Evolutionary conservation across 805 yeast species (phyloP).

Genomic region (Metschnikowia henanensis): DNA sequence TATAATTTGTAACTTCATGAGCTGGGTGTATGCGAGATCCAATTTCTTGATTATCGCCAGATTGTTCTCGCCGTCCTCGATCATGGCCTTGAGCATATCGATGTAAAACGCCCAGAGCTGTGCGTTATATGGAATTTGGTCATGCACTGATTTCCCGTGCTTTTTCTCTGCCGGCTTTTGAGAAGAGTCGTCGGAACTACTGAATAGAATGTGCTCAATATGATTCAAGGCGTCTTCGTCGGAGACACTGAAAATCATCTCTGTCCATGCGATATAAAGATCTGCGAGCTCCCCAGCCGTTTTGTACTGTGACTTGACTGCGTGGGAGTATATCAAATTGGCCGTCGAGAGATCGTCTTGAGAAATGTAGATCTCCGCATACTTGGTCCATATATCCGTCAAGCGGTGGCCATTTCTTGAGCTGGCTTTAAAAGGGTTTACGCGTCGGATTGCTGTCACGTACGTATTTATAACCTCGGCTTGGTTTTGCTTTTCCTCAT

Average conservation of each 20-base stretch:
- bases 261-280: constrained; percentile 77
- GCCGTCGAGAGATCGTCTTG: constrained; percentile 59
- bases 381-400: constrained; percentile 66
- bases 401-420: constrained; percentile 33
- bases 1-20: constrained; percentile 54
- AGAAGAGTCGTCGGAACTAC: background rate
- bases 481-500: constrained; percentile 32
- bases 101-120: constrained; percentile 74
- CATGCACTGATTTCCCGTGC: constrained; percentile 41
- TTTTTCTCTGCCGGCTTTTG: background rate
- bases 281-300: constrained; percentile 62
- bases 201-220: constrained; percentile 31
- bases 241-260: constrained; percentile 53
- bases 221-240: constrained; percentile 40
- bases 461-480: constrained; percentile 47
- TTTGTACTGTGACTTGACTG: constrained; percentile 68
- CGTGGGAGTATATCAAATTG: constrained; percentile 58
- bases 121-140: constrained; percentile 55
- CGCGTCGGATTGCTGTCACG: constrained; percentile 61
- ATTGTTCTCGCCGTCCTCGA: constrained; percentile 33
- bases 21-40: constrained; percentile 25
- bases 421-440: constrained; percentile 55
- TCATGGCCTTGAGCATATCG: constrained; percentile 63
- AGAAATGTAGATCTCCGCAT: constrained; percentile 63
- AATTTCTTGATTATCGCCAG: constrained; percentile 19